A percentile compares a stretch with the other conserved stretches of the same genome.
These are phyloP conservation scores for Zygosaccharomyces pseudobailii DNA, from an alignment of 1,139 yeast species.

Conservation along the genomic window DNA sequence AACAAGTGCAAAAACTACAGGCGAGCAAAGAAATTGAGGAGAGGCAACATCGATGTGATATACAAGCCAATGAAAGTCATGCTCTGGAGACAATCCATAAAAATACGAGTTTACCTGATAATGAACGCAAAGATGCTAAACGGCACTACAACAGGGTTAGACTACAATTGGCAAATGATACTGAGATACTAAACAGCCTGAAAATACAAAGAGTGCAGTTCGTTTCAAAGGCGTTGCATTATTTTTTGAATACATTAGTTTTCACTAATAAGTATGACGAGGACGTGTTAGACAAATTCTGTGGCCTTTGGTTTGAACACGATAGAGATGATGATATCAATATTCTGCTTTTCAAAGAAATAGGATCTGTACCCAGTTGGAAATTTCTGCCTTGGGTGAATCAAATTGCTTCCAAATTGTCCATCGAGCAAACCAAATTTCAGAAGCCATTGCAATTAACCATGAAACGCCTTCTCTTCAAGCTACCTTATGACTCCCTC, in stretches of 20 bases:
- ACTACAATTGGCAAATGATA: slow-evolving; percentile 47
- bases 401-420: slow-evolving; percentile 72
- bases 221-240: slow-evolving; percentile 52
- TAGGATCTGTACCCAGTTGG: slow-evolving; percentile 46
- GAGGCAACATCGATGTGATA: slow-evolving; percentile 38
- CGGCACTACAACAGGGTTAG: slow-evolving; percentile 47
- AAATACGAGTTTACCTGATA: slow-evolving; percentile 38
- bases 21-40: slow-evolving; percentile 44
- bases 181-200: slow-evolving; percentile 42
- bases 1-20: slow-evolving; percentile 48
- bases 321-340: slow-evolving; percentile 43
- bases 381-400: slow-evolving; percentile 77
- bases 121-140: slow-evolving; percentile 48
- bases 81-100: slow-evolving; percentile 46
- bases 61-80: slow-evolving; percentile 43
- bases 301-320: slow-evolving; percentile 81
- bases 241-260: slow-evolving; percentile 53
- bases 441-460: slow-evolving; percentile 52
- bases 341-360: slow-evolving; percentile 33
- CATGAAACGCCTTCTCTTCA: slow-evolving; percentile 46
- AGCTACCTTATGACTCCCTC: slow-evolving; percentile 75
- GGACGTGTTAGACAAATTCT: slow-evolving; percentile 68
- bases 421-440: slow-evolving; percentile 46
- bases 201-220: slow-evolving; percentile 41
- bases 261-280: slow-evolving; percentile 45